phyloP scores from a whole-genome alignment of 2,329 filamentous ascomycete species.

The Incumbomyces delicatus region DNA sequence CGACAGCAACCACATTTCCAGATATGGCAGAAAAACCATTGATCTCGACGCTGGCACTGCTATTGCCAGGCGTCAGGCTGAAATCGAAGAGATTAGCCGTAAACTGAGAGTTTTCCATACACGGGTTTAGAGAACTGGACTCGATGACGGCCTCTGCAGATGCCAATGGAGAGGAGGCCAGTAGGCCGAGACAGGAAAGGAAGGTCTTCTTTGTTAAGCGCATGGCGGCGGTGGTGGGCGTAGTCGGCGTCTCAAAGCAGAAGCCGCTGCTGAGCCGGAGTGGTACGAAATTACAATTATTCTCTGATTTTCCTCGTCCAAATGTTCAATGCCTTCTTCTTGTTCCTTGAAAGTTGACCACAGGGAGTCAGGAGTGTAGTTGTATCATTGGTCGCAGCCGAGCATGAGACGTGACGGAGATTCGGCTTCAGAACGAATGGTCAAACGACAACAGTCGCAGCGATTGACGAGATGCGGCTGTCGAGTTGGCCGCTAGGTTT shows the following conservation, averaged over 20 bases:
- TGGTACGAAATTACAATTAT: constrained; percentile 1
- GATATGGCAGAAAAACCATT: constrained; percentile 74
- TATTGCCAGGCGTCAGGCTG: constrained; percentile 54
- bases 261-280: background rate
- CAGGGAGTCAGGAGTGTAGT: constrained; percentile 1
- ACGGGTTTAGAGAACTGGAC: constrained; percentile 75
- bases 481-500: too few relatives aligned
- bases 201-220: constrained; percentile 14
- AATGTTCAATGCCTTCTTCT: background rate
- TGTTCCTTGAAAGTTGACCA: background rate
- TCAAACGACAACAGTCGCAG: constrained; percentile 4
- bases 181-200: constrained; percentile 28
- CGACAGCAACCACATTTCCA: constrained; percentile 68
- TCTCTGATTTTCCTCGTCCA: background rate
- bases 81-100: constrained; percentile 84
- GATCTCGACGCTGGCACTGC: constrained; percentile 62
- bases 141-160: constrained; percentile 60
- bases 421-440: constrained; percentile 4
- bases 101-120: constrained; percentile 75
- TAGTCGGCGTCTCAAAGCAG: background rate
- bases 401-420: background rate
- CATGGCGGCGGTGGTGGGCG: constrained; percentile 11
- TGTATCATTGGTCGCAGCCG: constrained; percentile 4
- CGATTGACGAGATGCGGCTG: background rate
- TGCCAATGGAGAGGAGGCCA: constrained; percentile 37